These are phyloP conservation scores for Meyerozyma sp. DNA, from an alignment of 1,139 yeast species.

Conservation along the genomic window DNA sequence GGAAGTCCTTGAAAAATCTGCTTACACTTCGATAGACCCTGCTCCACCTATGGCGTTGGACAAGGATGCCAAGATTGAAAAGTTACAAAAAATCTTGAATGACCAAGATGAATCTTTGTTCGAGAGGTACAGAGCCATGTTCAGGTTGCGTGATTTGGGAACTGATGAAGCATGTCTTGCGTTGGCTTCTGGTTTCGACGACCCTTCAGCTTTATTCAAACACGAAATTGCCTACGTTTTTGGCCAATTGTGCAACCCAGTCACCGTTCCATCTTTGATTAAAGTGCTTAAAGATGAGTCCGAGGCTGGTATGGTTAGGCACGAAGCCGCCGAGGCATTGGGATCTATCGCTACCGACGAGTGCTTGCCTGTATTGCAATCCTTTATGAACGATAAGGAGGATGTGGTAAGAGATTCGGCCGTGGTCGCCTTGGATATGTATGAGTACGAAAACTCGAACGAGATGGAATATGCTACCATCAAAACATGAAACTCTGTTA, in stretches of 20 bases:
- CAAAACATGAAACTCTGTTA: slow-evolving; percentile 6
- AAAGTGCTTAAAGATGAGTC: slow-evolving; percentile 68
- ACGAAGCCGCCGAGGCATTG: slow-evolving; percentile 98
- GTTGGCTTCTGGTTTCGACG: slow-evolving; percentile 82
- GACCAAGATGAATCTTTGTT: slow-evolving; percentile 76
- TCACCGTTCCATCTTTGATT: slow-evolving; percentile 81
- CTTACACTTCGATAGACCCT: slow-evolving; percentile 88
- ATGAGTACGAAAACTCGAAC: slow-evolving; percentile 85
- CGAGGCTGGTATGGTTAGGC: slow-evolving; percentile 98
- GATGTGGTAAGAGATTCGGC: slow-evolving; percentile 95
- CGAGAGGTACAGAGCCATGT: slow-evolving; percentile 97
- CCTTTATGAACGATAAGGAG: slow-evolving; percentile 75
- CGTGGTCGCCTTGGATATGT: slow-evolving; percentile 95
- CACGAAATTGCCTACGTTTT: slow-evolving; percentile 98
- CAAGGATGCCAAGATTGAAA: slow-evolving; percentile 50
- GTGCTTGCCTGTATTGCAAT: slow-evolving; percentile 79
- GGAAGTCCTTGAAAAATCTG: slow-evolving; percentile 70
- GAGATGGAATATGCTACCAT: slow-evolving; percentile 73
- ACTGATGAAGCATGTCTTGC: slow-evolving; percentile 91
- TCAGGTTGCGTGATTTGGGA: slow-evolving; percentile 91
- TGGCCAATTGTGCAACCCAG: slow-evolving; percentile 95
- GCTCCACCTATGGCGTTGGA: slow-evolving; percentile 90
- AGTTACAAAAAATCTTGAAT: slow-evolving; percentile 64
- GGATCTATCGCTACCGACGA: slow-evolving; percentile 98
- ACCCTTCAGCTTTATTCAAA: slow-evolving; percentile 88